These are phyloP conservation scores for Gossypium thurberi DNA, from an alignment of 345 rosid species.

Conservation along the genomic window DNA sequence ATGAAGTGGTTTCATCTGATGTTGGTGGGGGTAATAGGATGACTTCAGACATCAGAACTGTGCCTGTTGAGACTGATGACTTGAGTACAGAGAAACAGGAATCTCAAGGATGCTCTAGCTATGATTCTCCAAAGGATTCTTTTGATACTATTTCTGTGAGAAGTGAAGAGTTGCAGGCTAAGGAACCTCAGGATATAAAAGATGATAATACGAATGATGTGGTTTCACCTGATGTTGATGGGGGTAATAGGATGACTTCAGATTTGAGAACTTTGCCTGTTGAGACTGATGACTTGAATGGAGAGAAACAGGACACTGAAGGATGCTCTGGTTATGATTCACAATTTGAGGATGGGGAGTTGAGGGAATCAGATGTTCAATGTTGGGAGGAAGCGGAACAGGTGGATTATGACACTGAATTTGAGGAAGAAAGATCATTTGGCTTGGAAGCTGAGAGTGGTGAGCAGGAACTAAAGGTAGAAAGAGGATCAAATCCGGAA, in stretches of 20 bases:
- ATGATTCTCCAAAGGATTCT: neutral
- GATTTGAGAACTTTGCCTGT: conserved; percentile 10
- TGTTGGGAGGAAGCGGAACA: conserved; percentile 43
- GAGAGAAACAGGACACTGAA: neutral
- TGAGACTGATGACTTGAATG: neutral
- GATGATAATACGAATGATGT: neutral
- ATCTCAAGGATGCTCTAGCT: conserved; percentile 9
- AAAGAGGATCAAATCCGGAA: conserved; percentile 17
- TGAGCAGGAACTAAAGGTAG: conserved; percentile 28
- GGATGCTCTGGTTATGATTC: conserved; percentile 41
- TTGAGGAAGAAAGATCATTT: conserved; percentile 36
- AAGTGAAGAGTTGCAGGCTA: neutral
- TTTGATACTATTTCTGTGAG: neutral
- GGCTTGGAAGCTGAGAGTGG: conserved; percentile 23
- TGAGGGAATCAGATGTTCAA: conserved; percentile 38
- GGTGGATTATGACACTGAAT: conserved; percentile 52
- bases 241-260: conserved; percentile 1
- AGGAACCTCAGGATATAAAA: neutral
- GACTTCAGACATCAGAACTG: conserved; percentile 7
- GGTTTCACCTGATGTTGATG: conserved; percentile 21
- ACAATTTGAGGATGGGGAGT: conserved; percentile 61
- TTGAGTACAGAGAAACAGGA: conserved; percentile 12
- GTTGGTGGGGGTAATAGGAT: conserved; percentile 5
- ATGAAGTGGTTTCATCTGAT: neutral
- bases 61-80: neutral